Base-by-base conservation (phyloP, 345 rosid genomes). In the Populus euphratica region DNA sequence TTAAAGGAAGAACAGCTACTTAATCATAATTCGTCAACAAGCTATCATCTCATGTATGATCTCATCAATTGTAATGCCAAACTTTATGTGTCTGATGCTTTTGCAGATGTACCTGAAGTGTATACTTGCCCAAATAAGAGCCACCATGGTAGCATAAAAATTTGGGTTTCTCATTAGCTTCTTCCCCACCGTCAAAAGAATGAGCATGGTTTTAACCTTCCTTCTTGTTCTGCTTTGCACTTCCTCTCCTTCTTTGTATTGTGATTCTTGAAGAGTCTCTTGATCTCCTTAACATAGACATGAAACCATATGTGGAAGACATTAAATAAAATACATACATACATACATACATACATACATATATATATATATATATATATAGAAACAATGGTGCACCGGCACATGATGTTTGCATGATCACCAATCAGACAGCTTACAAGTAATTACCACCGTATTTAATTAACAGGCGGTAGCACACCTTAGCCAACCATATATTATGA, bases 81-180 rank as follows among this genome's bases (percentile, higher is more conserved):
- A 43, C 47, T 43, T 43, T 43, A 31, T 23, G 56, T 9, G 9
- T 47, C 39, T 38, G 36, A 36, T 49, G 5, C 10, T 39, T 23
- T 10, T 7, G 31, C 61, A 68, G 59, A 77, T 80, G 65, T 68
- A 91, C 98, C 91, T 89, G 90, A 89, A 93, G 54, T 88, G 92
- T 79, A 95, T 81, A 84, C 87, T 80, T 65, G 99, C 92, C 98
- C 97, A 95, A 23, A 89, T 81, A 39, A 95, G 85, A 73, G 90
- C 97, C 41, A 87, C 13, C 52, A 88, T 25, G 70, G 98, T 85
- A 73, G 94, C 93, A 84, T 93, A 89, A 38, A 93, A 91, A 73
- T 95, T 95, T 66, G 98, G 99, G 81, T 93, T 95, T 63, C 68
- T 50, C 52, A 90, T 49, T 61, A 93, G 94, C 79, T 91, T 92